Percentiles rank a stretch among this genome's conserved stretches.
phyloP scores from a whole-genome alignment of 2,329 filamentous ascomycete genomes.

The Fusarium oxysporum region DNA sequence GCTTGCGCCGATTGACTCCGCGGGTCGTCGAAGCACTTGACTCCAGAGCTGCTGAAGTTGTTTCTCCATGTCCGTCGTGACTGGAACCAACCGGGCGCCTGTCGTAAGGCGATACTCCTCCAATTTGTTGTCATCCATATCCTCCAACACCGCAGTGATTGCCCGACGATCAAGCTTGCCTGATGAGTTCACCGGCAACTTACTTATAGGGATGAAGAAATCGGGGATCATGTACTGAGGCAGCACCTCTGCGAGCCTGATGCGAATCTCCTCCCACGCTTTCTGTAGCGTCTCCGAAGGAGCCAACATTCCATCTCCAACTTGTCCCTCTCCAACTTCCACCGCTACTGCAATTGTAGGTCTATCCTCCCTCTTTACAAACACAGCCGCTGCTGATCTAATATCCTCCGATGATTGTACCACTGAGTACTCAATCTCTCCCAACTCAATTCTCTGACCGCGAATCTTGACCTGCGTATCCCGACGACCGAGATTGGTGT shows the following conservation, averaged over 20 bases:
- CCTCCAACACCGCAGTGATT: neutral
- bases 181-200: neutral
- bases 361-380: neutral
- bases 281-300: neutral
- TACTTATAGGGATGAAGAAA: neutral
- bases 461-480: neutral
- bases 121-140: neutral
- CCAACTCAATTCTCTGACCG: slow-evolving; percentile 2
- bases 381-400: neutral
- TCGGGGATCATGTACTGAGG: slow-evolving; percentile 7
- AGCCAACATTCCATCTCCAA: neutral
- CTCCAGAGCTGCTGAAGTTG: neutral
- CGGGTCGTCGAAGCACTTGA: neutral
- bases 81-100: neutral
- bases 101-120: neutral
- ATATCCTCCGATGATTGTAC: neutral
- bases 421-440: slow-evolving; percentile 5
- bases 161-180: neutral
- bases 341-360: neutral
- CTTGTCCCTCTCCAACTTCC: neutral
- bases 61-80: neutral
- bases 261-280: neutral
- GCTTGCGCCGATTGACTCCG: neutral
- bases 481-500: neutral
- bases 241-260: neutral